Evolutionary conservation across 2,329 filamentous ascomycete species (phyloP).

Genomic region (Stagonosporopsis chrysanthemi): DNA sequence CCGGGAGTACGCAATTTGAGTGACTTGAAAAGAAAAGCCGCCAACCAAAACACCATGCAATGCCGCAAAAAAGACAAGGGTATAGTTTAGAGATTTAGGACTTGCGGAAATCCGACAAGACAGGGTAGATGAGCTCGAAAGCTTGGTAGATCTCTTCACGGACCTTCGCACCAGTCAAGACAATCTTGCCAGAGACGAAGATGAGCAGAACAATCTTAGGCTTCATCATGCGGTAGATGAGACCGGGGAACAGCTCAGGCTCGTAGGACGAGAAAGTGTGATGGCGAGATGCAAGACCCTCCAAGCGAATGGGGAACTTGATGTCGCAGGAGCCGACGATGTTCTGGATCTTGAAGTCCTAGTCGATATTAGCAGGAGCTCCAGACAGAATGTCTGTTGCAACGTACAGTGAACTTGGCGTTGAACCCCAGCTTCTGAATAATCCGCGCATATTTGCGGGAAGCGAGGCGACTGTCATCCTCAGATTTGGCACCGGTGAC

Average conservation of each 20-base stretch:
- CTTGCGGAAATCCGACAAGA: conserved; percentile 66
- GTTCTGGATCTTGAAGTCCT: conserved; percentile 95
- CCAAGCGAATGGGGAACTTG: conserved; percentile 97
- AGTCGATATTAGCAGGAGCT: conserved; percentile 27
- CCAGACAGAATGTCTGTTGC: conserved; percentile 22
- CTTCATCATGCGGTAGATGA: conserved; percentile 99
- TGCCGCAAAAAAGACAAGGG: conserved; percentile 46
- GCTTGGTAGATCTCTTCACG: conserved; percentile 82
- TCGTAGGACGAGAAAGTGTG: conserved; percentile 97
- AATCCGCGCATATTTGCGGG: conserved; percentile 96
- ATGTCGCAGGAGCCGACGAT: conserved; percentile 99
- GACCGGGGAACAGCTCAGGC: conserved; percentile 96
- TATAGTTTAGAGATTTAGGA: conserved; percentile 53
- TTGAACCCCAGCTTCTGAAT: conserved; percentile 99
- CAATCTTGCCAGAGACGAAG: conserved; percentile 98
- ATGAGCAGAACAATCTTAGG: conserved; percentile 98
- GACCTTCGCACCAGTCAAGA: conserved; percentile 96
- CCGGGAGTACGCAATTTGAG: conserved; percentile 23
- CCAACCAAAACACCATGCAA: conserved; percentile 50
- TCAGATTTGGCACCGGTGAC: conserved; percentile 98
- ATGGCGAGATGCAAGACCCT: conserved; percentile 94
- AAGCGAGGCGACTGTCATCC: conserved; percentile 96
- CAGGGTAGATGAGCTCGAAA: conserved; percentile 47
- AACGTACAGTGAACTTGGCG: conserved; percentile 82
- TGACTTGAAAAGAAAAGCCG: conserved; percentile 27